These are phyloP conservation scores for Sporothrix dimorphospora DNA, from an alignment of 2,329 filamentous ascomycete genomes.

Conservation along the genomic window DNA sequence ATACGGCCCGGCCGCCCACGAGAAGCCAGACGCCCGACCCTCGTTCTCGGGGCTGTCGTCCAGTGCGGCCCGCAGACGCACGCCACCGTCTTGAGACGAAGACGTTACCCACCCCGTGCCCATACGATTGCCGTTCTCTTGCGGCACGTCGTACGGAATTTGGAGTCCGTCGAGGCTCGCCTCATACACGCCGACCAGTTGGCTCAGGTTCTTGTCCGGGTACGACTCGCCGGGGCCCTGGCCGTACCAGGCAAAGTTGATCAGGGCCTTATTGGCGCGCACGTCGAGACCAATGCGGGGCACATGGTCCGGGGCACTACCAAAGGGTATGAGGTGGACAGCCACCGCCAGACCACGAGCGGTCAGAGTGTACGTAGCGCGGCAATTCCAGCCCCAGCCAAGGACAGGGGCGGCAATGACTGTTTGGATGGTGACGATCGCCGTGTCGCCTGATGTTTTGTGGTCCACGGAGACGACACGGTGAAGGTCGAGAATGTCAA, in stretches of 20 bases:
- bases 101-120: constrained; percentile 59
- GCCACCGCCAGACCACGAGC: constrained; percentile 52
- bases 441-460: constrained; percentile 34
- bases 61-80: not conserved
- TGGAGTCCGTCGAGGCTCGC: constrained; percentile 54
- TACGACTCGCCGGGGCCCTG: constrained; percentile 67
- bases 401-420: constrained; percentile 63
- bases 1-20: constrained; percentile 61
- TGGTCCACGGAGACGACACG: constrained; percentile 27
- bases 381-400: constrained; percentile 59
- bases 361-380: constrained; percentile 43
- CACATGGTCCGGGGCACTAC: constrained; percentile 56
- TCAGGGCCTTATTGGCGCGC: constrained; percentile 51
- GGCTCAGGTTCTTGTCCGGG: constrained; percentile 61
- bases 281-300: constrained; percentile 66
- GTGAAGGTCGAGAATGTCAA: constrained; percentile 52
- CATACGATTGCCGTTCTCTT: constrained; percentile 68
- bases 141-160: constrained; percentile 66
- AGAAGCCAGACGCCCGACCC: constrained; percentile 43
- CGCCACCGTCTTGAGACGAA: not conserved
- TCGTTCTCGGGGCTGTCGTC: not conserved
- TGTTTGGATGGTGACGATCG: constrained; percentile 48
- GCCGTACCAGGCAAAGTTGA: constrained; percentile 61
- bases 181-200: constrained; percentile 55
- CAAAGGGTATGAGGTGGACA: constrained; percentile 49